Evolutionary conservation across 495 filamentous ascomycete genomes (phyloP), one percentile per base, ranked within the genome.

Genomic region (Aspergillus mulundensis): DNA sequence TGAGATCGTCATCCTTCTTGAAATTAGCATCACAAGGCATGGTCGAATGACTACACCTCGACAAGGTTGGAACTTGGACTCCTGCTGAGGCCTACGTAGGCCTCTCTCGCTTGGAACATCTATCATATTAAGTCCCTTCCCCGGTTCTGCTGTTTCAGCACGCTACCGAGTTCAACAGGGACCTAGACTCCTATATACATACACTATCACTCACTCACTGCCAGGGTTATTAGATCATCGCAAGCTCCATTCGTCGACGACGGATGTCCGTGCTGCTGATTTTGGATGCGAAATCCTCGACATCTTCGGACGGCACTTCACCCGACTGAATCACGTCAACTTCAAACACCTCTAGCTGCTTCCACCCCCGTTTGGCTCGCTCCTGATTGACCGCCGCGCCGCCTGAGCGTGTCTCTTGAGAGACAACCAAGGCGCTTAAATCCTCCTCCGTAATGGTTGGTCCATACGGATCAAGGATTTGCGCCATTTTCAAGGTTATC

Each of bases 401-500:
- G 18, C 94, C 94, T 2, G 83, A 77, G 57, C 87, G 81, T 16
- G 93, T 97, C 77, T 98, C 94, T 34, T 79, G 82, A n/a, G 91
- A 96, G 14, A 97, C 85, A 2, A 96, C 85, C 44, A 97, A 76
- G 1, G 87, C 91, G 44, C 85, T 81, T 60, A 97, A 85, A 28
- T 77, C 70, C 68, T 89, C 79, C 21, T 91, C 87, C 0, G 91
- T 93, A 65, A 95, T 87, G 0, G 94, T 97, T 23, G 94, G 94
- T 16, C 94, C 94, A 73, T 86, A 97, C 7, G 88, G 81, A 69
- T 98, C 94, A 53, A 84, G 83, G 50, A 98, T 91, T 69, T 92
- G 82, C 42, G 91, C 87, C 62, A 88, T 87, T 58, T 86, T 86
- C 51, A 96, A 71, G 7, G 65, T 61, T 45, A 88, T 60, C 30